phyloP scores from a whole-genome alignment of 2,329 filamentous ascomycete genomes.

The Onygenales sp. region DNA sequence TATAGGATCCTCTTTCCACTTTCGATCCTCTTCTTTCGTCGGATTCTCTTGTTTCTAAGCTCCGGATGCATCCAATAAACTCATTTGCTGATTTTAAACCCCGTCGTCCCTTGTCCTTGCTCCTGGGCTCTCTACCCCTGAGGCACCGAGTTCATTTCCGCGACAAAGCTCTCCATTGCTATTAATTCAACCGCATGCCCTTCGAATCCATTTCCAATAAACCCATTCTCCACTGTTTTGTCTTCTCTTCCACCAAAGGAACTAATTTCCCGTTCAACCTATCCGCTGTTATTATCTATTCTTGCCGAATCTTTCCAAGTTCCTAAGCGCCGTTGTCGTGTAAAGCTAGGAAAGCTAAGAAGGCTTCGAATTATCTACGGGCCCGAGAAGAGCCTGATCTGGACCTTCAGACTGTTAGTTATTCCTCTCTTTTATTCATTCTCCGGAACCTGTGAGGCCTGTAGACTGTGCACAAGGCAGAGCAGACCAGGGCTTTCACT shows the following conservation, averaged over 20 bases:
- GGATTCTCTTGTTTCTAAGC: not conserved
- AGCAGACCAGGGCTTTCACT: not conserved
- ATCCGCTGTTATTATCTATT: not conserved
- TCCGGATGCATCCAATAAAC: constrained; percentile 1
- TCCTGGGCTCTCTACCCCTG: not conserved
- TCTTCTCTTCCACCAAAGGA: not conserved
- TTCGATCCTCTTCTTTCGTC: constrained; percentile 9
- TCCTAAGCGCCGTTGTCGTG: not conserved
- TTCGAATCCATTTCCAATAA: not conserved
- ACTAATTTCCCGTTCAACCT: not conserved
- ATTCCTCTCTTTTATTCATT: not conserved
- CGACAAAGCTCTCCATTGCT: not conserved
- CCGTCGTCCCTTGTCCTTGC: not conserved
- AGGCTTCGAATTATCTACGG: not conserved
- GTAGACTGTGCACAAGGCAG: not conserved
- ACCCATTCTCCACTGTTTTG: not conserved
- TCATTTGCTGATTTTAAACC: constrained; percentile 1
- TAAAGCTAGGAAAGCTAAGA: not conserved
- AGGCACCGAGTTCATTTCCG: not conserved
- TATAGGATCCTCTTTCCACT: not conserved
- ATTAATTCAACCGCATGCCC: not conserved
- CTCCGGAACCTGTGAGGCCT: not conserved
- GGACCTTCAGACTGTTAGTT: not conserved
- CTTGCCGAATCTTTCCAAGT: not conserved
- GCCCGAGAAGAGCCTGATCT: not conserved